Conservation (phyloP, 768 basidiomycete species). For the Lepiota brunneoincarnata region DNA sequence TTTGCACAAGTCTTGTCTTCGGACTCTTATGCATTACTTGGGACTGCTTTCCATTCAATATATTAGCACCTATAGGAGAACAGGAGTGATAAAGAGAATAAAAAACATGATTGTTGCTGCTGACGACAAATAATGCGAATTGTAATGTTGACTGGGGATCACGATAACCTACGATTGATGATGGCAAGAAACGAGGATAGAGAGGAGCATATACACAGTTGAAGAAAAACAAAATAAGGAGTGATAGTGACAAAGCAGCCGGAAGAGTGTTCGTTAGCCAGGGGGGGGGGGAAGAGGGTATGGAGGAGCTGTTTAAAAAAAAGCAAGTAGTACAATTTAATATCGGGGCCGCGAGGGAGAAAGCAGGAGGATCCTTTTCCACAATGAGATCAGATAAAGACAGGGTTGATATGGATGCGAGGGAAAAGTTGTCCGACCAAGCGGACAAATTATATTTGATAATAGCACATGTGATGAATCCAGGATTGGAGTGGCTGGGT, state of each 20-base stretch:
- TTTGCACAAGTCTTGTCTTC: no score
- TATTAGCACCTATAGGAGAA: constrained; percentile 13
- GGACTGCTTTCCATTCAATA: constrained; percentile 12
- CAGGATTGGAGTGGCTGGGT: neutral
- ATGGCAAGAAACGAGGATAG: constrained; percentile 18
- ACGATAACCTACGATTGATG: constrained; percentile 21
- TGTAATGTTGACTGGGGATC: constrained; percentile 37
- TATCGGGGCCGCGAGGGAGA: neutral
- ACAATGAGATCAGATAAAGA: neutral
- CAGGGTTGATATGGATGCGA: neutral
- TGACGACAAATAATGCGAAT: constrained; percentile 36
- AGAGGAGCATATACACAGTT: neutral
- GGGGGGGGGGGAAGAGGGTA: neutral
- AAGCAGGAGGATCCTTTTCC: constrained; percentile 2
- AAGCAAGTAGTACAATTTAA: constrained; percentile 6
- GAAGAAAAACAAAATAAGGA: no score
- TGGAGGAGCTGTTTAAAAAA: neutral
- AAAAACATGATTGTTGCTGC: constrained; percentile 42
- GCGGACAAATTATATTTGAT: constrained; percentile 2
- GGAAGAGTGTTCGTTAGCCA: neutral
- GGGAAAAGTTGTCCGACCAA: constrained; percentile 1
- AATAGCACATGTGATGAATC: constrained; percentile 1
- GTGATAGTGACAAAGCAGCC: neutral
- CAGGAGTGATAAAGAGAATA: constrained; percentile 14
- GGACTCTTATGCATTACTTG: neutral